phyloP scores from a whole-genome alignment of 352 stramenopile species.

The Globisporangium middletonii region DNA sequence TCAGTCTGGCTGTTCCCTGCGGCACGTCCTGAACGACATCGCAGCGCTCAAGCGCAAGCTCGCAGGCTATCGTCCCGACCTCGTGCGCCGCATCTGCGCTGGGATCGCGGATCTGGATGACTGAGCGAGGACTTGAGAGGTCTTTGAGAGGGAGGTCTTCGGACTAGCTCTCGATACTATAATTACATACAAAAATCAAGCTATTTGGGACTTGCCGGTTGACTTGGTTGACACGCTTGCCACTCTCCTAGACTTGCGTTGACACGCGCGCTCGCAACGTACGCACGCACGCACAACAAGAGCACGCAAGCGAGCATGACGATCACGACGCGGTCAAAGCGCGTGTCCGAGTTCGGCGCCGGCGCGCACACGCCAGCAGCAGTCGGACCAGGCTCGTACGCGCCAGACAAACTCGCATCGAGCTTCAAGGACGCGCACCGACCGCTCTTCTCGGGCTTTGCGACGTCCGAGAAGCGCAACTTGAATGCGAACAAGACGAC shows the following conservation, averaged over 20 bases:
- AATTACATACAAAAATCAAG: not conserved
- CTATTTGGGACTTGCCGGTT: not conserved
- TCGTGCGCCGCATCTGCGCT: constrained; percentile 43
- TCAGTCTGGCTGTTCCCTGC: constrained; percentile 33
- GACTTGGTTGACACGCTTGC: not conserved
- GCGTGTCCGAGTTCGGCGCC: constrained; percentile 49
- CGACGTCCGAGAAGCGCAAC: constrained; percentile 61
- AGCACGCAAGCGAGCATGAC: constrained; percentile 34
- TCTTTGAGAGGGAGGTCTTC: not conserved
- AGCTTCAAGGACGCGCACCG: constrained; percentile 37
- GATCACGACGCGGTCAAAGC: constrained; percentile 76
- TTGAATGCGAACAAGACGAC: constrained; percentile 77
- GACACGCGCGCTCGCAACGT: not conserved
- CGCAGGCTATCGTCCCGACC: constrained; percentile 45
- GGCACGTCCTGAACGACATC: constrained; percentile 42
- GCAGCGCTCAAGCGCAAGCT: constrained; percentile 34
- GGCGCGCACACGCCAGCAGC: constrained; percentile 32
- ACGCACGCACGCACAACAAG: not conserved
- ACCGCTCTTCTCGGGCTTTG: constrained; percentile 63
- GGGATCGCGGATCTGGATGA: constrained; percentile 26
- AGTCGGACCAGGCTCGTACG: constrained; percentile 65
- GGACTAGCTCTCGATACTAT: not conserved
- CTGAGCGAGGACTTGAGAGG: not conserved
- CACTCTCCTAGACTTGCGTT: not conserved
- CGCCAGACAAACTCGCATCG: constrained; percentile 36